Evolutionary conservation across 305 asterid species (phyloP).

Genomic region (Fraxinus platypoda): DNA sequence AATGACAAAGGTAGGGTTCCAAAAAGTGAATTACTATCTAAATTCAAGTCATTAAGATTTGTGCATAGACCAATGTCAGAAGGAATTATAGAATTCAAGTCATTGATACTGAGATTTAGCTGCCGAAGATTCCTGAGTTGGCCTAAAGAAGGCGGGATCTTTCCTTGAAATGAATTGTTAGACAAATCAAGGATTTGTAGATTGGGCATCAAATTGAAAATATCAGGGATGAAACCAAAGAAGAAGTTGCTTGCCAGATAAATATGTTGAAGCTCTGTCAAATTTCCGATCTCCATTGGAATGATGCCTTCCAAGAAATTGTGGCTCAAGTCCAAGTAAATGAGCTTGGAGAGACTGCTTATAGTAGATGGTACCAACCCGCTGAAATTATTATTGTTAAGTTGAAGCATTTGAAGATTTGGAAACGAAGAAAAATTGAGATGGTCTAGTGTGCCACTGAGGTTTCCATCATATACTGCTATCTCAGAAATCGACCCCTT

Average conservation of each 20-base stretch:
- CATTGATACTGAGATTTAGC: conserved; percentile 37
- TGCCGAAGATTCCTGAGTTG: conserved; percentile 31
- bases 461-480: not conserved
- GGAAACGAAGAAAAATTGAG: not conserved
- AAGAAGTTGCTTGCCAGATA: conserved; percentile 30
- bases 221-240: conserved; percentile 37
- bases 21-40: conserved; percentile 49
- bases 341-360: conserved; percentile 33
- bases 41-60: conserved; percentile 46
- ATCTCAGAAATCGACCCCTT: not conserved
- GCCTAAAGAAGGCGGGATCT: conserved; percentile 50
- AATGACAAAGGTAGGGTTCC: conserved; percentile 62
- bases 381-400: not conserved
- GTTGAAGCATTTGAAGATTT: not conserved
- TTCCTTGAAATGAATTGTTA: conserved; percentile 43
- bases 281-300: not conserved
- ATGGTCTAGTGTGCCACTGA: not conserved
- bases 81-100: conserved; percentile 44
- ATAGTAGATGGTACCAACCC: conserved; percentile 30
- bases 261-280: conserved; percentile 29
- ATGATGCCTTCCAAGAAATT: conserved; percentile 19
- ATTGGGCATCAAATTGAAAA: conserved; percentile 22
- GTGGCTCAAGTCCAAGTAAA: conserved; percentile 36
- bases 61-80: conserved; percentile 57
- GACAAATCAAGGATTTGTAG: conserved; percentile 33